Percentiles rank a stretch among this genome's conserved stretches.
Evolutionary conservation across 352 stramenopile genomes (phyloP).

Genomic region (Globisporangium nunn): DNA sequence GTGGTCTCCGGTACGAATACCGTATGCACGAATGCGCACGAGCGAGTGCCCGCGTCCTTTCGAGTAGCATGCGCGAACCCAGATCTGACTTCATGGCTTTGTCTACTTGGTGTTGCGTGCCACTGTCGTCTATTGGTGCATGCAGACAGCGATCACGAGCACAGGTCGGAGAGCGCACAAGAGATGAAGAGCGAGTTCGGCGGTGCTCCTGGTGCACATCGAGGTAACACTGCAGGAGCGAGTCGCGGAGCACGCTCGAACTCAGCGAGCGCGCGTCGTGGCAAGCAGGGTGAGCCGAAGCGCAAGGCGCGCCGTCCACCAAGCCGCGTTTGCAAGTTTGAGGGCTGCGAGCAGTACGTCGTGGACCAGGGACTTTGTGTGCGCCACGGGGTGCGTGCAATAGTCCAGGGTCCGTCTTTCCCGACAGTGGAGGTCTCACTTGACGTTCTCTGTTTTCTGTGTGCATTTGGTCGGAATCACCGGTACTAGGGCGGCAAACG

Average conservation of each 20-base stretch:
- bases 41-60: not conserved
- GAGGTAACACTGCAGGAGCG: not conserved
- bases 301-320: constrained; percentile 43
- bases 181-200: constrained; percentile 1
- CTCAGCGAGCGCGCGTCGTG: constrained; percentile 3
- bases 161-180: constrained; percentile 4
- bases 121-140: constrained; percentile 1
- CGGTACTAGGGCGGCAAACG: constrained; percentile 13
- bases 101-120: not conserved
- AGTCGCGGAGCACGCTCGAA: not conserved
- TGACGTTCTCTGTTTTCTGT: not conserved
- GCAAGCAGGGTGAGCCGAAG: constrained; percentile 33
- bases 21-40: not conserved
- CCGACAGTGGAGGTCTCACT: not conserved
- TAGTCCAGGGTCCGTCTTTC: not conserved
- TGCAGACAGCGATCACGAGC: constrained; percentile 14
- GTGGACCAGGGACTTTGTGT: constrained; percentile 73
- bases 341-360: constrained; percentile 72
- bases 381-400: constrained; percentile 47
- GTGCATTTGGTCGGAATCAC: not conserved
- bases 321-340: constrained; percentile 65
- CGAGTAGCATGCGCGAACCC: not conserved
- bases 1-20: constrained; percentile 14
- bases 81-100: constrained; percentile 7
- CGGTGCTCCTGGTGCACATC: not conserved